Evolutionary conservation across 2,329 filamentous ascomycete genomes (phyloP).

Genomic region (Eutypa lata): DNA sequence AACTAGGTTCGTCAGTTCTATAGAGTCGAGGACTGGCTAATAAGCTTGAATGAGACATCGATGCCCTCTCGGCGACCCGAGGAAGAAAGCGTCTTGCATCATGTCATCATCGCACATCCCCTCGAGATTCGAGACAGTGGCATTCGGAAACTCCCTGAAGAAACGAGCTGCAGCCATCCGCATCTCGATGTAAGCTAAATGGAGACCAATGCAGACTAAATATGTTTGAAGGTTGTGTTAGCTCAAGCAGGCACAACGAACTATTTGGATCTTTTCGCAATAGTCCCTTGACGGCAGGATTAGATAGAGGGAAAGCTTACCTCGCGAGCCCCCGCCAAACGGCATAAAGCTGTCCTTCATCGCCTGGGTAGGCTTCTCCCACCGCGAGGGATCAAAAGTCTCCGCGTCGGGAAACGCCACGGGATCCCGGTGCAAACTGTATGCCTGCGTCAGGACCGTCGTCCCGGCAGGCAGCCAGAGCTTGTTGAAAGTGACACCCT

Average conservation of each 20-base stretch:
- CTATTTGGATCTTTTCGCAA: not conserved
- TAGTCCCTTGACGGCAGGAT: too few relatives aligned
- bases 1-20: not conserved
- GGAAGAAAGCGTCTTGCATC: conserved; percentile 22
- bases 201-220: conserved; percentile 48
- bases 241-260: conserved; percentile 28
- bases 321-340: conserved; percentile 25
- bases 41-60: conserved; percentile 24
- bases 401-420: conserved; percentile 34
- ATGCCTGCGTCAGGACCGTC: conserved; percentile 33
- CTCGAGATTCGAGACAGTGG: conserved; percentile 21
- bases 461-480: conserved; percentile 31
- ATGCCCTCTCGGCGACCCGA: conserved; percentile 22
- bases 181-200: conserved; percentile 53
- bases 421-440: conserved; percentile 36
- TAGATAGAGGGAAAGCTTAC: conserved; percentile 3
- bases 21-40: not conserved
- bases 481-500: conserved; percentile 29
- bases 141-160: conserved; percentile 35
- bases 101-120: conserved; percentile 30
- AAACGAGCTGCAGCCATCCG: conserved; percentile 46
- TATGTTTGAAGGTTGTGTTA: conserved; percentile 13
- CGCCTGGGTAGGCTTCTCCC: conserved; percentile 18
- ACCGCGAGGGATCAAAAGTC: conserved; percentile 18
- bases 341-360: conserved; percentile 27